Base-by-base conservation (phyloP, 2,329 filamentous ascomycete species). In the Fusarium papillatum region DNA sequence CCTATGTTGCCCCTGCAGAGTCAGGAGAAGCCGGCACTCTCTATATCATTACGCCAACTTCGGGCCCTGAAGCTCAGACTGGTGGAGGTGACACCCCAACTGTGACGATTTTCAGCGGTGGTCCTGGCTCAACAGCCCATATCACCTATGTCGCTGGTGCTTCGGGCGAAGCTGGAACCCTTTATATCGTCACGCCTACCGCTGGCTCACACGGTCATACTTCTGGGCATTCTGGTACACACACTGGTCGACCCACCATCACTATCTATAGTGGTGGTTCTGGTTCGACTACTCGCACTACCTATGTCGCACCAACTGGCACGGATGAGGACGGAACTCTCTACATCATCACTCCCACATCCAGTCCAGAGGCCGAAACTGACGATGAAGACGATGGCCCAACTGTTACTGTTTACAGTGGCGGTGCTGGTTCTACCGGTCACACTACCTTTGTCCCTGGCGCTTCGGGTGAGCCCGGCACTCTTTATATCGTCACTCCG, bases 351-450 rank as follows among this genome's bases (percentile, higher is more conserved):
- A 74, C 72, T 1, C 71, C 72, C 1, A 41, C 59, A 1, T 14
- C 38, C 0, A 39, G 2, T 2, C 17, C 26, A 13, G 48, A 55
- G 10, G 26, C 48, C 17, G 48, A 55, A 19, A 29, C 36, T 5
- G 36, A 19, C 2, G 36, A 19, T 2, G 57, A 3, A 26, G 22
- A 38, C 9, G 22, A 14, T 39, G 34, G 3, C 2, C 57, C 64
- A 0, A 74, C 74, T 0, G 68, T 72, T 2, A 74, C 72, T 1
- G 68, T 74, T 0, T 74, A 72, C 5, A 74, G 50, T 1, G 72
- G 64, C 0, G 72, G 72, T 0, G 29, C 72, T 48, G 72, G 13
- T 1, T 63, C 41, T 0, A 41, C 34, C 8, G 46, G 59, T 2
- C 62, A 14, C 0, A 74, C 60, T 6, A 41, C 59, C 1, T 74